phyloP scores from a whole-genome alignment of 2,329 filamentous ascomycete genomes.

The Neospermospora avenae region DNA sequence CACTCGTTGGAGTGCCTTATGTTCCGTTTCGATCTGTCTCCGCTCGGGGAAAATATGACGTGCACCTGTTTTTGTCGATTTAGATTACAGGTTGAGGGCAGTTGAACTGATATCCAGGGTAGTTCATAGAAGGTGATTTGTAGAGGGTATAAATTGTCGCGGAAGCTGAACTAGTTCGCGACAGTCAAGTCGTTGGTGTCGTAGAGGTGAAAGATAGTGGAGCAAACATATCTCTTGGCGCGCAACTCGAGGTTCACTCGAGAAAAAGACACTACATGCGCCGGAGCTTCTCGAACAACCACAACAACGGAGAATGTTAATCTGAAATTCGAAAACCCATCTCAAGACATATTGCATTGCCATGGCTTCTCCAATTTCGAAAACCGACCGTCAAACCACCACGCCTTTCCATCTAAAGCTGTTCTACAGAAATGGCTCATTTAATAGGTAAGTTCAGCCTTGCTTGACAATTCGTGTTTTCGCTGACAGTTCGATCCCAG shows the following conservation, averaged over 20 bases:
- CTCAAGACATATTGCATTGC: conserved; percentile 15
- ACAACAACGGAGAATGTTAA: conserved; percentile 11
- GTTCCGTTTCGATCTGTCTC: no score
- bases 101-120: no score
- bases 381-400: conserved; percentile 65
- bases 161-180: no score
- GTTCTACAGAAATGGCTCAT: conserved; percentile 73
- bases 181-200: neutral
- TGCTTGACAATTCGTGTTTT: neutral
- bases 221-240: conserved; percentile 14
- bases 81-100: no score
- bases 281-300: conserved; percentile 12
- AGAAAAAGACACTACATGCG: conserved; percentile 13
- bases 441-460: conserved; percentile 57
- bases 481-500: conserved; percentile 31
- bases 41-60: no score
- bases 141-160: no score
- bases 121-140: no score
- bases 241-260: neutral
- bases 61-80: no score
- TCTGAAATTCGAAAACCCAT: conserved; percentile 10
- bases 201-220: neutral
- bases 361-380: conserved; percentile 37
- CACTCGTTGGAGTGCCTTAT: neutral
- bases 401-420: conserved; percentile 83